Evolutionary conservation across 306 rosid species (phyloP), one percentile per base, ranked within the genome.

Genomic region (Rosa lucieae): DNA sequence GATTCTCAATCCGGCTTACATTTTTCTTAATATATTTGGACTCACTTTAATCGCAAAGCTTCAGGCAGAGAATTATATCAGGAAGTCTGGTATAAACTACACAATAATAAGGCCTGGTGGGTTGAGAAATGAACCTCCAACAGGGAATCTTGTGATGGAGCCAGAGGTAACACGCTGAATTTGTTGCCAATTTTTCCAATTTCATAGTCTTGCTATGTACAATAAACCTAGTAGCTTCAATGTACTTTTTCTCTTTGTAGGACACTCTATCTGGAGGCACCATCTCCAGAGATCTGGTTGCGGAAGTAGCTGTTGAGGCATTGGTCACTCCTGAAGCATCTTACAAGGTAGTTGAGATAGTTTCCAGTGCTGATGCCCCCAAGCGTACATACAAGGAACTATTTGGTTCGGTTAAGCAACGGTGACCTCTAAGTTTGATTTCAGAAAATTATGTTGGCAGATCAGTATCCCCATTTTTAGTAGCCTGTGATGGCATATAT

Each of bases 31-130:
- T 55, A 91, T 91, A 51, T 92, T 95, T 52, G 99, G 99, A 35
- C 96, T 95, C 86, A 89, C 96, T 76, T 87, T 95, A 72, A 89
- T 95, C 14, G 99, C 99, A 74, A 95, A 95, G 84, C 94, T 95
- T 77, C 94, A 90, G 81, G 99, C 99, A 10, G 99, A 95, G 82
- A 84, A 85, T 44, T 67, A 87, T 83, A 84, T 91, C 67, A 81
- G 99, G 82, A 95, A 90, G 82, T 95, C 99, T 20, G 99, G 99
- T 58, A 89, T 95, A 73, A 85, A 95, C 85, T 92, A 95, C 89
- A 95, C 99, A 39, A 95, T 95, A 47, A 88, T 95, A 78, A 95
- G 99, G 89, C 97, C 98, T 35, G 99, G 98, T 3, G 99, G 99
- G 48, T 86, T 95, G 92, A 89, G 73, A 85, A 95, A 92, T 29